phyloP scores from a whole-genome alignment of 768 basidiomycete species.

The Lactarius psammicola region DNA sequence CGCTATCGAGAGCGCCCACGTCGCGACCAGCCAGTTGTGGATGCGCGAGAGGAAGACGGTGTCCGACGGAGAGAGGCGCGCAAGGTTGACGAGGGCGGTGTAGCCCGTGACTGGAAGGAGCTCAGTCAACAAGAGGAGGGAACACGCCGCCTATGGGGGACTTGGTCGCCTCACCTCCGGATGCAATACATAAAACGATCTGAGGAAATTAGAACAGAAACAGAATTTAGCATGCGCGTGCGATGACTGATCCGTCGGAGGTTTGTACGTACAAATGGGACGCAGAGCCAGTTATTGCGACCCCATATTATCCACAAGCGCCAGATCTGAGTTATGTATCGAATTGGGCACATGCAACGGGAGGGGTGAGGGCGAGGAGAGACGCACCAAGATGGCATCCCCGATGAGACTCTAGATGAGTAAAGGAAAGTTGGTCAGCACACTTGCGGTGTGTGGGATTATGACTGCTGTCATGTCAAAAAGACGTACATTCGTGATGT shows the following conservation, averaged over 20 bases:
- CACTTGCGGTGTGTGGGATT: too few species aligned
- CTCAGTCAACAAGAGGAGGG: too few species aligned
- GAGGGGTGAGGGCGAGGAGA: background rate
- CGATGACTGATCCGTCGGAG: background rate
- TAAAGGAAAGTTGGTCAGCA: background rate
- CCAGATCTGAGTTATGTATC: conserved; percentile 15
- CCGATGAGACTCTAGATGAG: conserved; percentile 17
- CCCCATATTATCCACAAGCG: conserved; percentile 24
- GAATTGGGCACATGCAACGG: background rate
- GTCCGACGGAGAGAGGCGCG: background rate
- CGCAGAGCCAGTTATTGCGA: conserved; percentile 8
- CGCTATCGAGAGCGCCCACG: conserved; percentile 22
- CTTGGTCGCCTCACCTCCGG: background rate
- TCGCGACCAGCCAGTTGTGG: conserved; percentile 14
- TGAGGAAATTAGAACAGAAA: background rate
- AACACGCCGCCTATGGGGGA: too few species aligned
- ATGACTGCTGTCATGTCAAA: background rate
- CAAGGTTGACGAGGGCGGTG: conserved; percentile 4
- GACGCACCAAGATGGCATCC: conserved; percentile 19
- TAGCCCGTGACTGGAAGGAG: conserved; percentile 16
- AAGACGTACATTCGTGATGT: conserved; percentile 18
- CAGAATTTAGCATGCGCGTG: background rate
- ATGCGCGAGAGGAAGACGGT: conserved; percentile 4
- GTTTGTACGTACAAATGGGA: conserved; percentile 17
- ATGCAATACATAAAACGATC: conserved; percentile 1